These are phyloP conservation scores for Metarhizium anisopliae DNA, from an alignment of 2,329 filamentous ascomycete genomes.

Conservation along the genomic window DNA sequence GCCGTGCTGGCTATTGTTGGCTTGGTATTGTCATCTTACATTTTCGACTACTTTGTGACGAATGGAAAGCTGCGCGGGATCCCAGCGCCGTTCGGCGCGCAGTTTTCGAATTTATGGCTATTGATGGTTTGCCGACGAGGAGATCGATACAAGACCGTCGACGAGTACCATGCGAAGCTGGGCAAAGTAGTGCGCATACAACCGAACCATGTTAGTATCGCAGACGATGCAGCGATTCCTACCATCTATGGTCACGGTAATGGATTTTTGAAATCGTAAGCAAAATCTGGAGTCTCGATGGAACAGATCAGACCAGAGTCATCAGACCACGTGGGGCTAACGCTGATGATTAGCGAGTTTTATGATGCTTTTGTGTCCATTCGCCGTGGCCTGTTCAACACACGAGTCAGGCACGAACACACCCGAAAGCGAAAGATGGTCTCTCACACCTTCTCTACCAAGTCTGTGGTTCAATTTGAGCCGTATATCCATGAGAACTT, in stretches of 20 bases:
- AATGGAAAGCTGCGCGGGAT: conserved; percentile 40
- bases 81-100: conserved; percentile 52
- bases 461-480: conserved; percentile 76
- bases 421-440: conserved; percentile 84
- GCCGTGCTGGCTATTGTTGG: conserved; percentile 35
- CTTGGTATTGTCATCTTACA: conserved; percentile 42
- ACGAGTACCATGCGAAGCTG: conserved; percentile 63
- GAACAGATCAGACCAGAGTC: not conserved
- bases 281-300: not conserved
- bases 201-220: conserved; percentile 75
- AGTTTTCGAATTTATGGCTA: conserved; percentile 75
- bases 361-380: conserved; percentile 91
- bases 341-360: conserved; percentile 51
- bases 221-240: conserved; percentile 68
- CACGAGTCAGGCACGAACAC: conserved; percentile 71
- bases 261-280: conserved; percentile 62
- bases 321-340: not conserved
- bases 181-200: conserved; percentile 77
- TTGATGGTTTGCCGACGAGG: conserved; percentile 58
- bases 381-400: conserved; percentile 80
- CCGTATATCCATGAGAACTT: conserved; percentile 80
- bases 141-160: conserved; percentile 53
- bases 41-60: conserved; percentile 53
- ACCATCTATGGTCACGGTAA: conserved; percentile 73
- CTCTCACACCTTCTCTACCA: conserved; percentile 77